Evolutionary conservation across 106 monocot species (phyloP), one percentile per base, ranked within the genome.

Genomic region (Alisma plantagoaquatica): DNA sequence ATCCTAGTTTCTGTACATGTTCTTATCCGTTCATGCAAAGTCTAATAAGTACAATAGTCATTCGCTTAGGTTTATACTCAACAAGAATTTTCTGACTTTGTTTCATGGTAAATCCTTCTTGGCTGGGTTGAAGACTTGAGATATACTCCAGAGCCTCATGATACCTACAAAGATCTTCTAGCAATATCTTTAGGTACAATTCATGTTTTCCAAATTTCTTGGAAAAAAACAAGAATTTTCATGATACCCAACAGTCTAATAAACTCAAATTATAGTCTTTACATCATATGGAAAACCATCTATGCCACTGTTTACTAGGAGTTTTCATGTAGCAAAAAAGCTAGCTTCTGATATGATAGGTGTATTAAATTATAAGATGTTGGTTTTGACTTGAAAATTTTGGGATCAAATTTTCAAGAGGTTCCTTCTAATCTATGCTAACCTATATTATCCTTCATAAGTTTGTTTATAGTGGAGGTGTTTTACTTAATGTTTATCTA

Each of bases 81-180:
- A 96, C 72, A 66, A 96, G 84, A 73, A 89, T 81, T 59, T 96
- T 96, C 25, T 88, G 88, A 69, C 89, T 84, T 56, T 96, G 78
- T 69, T 96, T 88, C 26, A 96, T 47, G 17, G 88, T 89, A 29
- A 75, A 65, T 59, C 83, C 81, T 64, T 77, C 94, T 78, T 96
- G 84, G 59, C 67, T 80, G 41, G 80, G 67, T 73, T 80, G 81
- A 38, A 96, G 83, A 42, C 84, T 65, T 51, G 80, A 77, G 43
- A 96, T 96, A 52, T 96, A 96, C 35, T 81, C 69, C 43, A 89
- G 51, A 29, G 88, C 88, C 63, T 84, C 88, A 55, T 84, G 38
- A 54, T 84, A 96, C 38, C 84, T 77, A 56, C 76, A 80, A 56
- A 96, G 76, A 60, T 96, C 94, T 80, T 96, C 94, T 21, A 96